Evolutionary conservation across 2,329 filamentous ascomycete species (phyloP).

Genomic region (Ambrosiella xylebori): DNA sequence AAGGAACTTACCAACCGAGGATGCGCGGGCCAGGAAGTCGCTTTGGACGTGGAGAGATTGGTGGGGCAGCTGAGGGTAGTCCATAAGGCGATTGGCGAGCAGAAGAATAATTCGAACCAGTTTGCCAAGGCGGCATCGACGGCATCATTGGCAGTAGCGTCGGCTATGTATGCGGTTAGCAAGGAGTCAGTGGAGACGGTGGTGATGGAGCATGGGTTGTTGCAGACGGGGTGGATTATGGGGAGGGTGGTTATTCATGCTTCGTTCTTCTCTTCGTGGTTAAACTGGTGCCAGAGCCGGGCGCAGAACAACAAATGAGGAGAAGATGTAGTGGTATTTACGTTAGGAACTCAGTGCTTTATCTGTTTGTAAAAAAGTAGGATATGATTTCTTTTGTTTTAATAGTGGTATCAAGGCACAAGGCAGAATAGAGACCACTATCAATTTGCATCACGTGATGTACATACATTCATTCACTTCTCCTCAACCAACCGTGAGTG

Average conservation of each 20-base stretch:
- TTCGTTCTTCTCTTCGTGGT: slow-evolving; percentile 54
- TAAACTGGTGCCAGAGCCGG: slow-evolving; percentile 50
- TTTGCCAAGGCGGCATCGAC: slow-evolving; percentile 62
- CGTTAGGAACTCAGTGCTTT: not conserved
- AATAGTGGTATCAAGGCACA: too few relatives aligned
- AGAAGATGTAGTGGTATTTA: not conserved
- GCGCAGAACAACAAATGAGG: slow-evolving; percentile 16
- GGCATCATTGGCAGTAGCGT: slow-evolving; percentile 50
- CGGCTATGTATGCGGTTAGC: slow-evolving; percentile 39
- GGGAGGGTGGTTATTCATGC: slow-evolving; percentile 43
- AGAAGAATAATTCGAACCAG: slow-evolving; percentile 45
- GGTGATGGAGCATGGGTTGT: slow-evolving; percentile 46
- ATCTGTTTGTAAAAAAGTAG: not conserved
- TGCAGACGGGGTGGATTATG: slow-evolving; percentile 39
- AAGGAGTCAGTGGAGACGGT: slow-evolving; percentile 35
- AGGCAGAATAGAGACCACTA: not conserved
- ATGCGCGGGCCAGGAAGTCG: slow-evolving; percentile 24
- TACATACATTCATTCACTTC: not conserved
- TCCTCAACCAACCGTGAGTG: too few relatives aligned
- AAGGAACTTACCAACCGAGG: slow-evolving; percentile 30
- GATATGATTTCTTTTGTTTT: not conserved
- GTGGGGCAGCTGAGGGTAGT: slow-evolving; percentile 39
- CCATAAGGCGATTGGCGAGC: slow-evolving; percentile 47
- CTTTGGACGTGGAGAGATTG: slow-evolving; percentile 9
- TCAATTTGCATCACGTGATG: not conserved